Percentiles rank a stretch among this genome's conserved stretches.
Evolutionary conservation across 2,329 filamentous ascomycete species (phyloP).

Genomic region (Myriosclerotinia curreyana): DNA sequence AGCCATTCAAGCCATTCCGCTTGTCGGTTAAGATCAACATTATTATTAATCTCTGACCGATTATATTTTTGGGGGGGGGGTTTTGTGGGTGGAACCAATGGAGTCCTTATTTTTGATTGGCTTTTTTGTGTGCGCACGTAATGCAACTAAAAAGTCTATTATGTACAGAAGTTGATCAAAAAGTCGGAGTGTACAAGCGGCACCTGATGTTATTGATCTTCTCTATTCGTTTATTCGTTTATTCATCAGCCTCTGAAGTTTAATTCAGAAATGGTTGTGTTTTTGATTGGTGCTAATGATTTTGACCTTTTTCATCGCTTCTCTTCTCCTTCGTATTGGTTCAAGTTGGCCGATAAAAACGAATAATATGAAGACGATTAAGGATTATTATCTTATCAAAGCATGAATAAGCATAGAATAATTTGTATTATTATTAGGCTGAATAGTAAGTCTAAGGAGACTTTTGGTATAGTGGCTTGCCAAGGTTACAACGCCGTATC

Average conservation of each 20-base stretch:
- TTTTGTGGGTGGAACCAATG: slow-evolving; percentile 10
- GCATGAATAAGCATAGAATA: slow-evolving; percentile 14
- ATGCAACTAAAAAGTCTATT: slow-evolving; percentile 21
- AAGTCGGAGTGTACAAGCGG: slow-evolving; percentile 21
- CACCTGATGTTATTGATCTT: slow-evolving; percentile 20
- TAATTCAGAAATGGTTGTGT: neutral
- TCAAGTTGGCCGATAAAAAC: slow-evolving; percentile 13
- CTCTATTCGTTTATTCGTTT: slow-evolving; percentile 3
- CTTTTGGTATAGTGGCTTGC: slow-evolving; percentile 11
- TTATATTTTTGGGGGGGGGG: slow-evolving; percentile 11
- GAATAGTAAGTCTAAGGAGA: slow-evolving; percentile 16
- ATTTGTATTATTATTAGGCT: slow-evolving; percentile 11
- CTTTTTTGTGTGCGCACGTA: slow-evolving; percentile 14
- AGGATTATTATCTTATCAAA: no score
- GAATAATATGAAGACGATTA: slow-evolving; percentile 3
- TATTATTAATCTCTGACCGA: slow-evolving; percentile 22
- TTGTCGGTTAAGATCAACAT: slow-evolving; percentile 28
- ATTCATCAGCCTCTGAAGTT: slow-evolving; percentile 14
- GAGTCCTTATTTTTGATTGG: slow-evolving; percentile 12
- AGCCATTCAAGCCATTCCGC: slow-evolving; percentile 28
- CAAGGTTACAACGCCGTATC: slow-evolving; percentile 16
- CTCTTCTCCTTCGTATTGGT: slow-evolving; percentile 1
- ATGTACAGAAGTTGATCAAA: slow-evolving; percentile 12
- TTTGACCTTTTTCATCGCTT: neutral
- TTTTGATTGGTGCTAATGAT: neutral